Evolutionary conservation across 2,329 filamentous ascomycete species (phyloP), one percentile per base, ranked within the genome.

Genomic region (Aspergillus tanneri): DNA sequence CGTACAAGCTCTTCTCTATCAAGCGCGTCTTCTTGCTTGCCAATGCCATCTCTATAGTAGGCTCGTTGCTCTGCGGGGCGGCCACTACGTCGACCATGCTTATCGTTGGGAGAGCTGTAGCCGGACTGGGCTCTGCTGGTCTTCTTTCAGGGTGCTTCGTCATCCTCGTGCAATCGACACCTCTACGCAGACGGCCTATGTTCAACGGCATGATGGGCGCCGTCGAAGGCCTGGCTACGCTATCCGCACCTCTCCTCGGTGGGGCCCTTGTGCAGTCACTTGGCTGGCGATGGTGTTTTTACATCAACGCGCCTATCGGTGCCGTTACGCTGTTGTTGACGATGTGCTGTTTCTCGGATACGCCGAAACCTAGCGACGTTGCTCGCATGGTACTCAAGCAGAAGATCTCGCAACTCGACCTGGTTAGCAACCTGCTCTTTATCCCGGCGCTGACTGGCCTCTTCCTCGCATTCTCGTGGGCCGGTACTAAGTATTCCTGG

Each of bases 271-370:
- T n/a, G n/a, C n/a, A n/a, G n/a, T n/a, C n/a, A n/a, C n/a, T n/a
- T n/a, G n/a, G n/a, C n/a, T n/a, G n/a, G n/a, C n/a, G n/a, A n/a
- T n/a, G n/a, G n/a, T n/a, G n/a, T n/a, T n/a, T n/a, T n/a, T n/a
- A n/a, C n/a, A n/a, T n/a, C n/a, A n/a, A n/a, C n/a, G n/a, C n/a
- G n/a, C n/a, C n/a, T n/a, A n/a, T n/a, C n/a, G n/a, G n/a, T n/a
- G n/a, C n/a, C n/a, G n/a, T n/a, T n/a, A n/a, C n/a, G n/a, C n/a
- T n/a, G n/a, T n/a, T n/a, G n/a, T n/a, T n/a, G n/a, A n/a, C n/a
- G n/a, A n/a, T n/a, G n/a, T n/a, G n/a, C n/a, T n/a, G n/a, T 58
- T 70, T 80, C 53, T 61, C 36, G 12, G 71, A 32, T 69, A 76
- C 46, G 2, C 14, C n/a, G 42, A 65, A 64, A 59, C n/a, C n/a